A percentile compares a stretch with the other conserved stretches of the same genome.
Conservation (phyloP, 768 basidiomycete genomes). For the Leucocoprinus leucothites region DNA sequence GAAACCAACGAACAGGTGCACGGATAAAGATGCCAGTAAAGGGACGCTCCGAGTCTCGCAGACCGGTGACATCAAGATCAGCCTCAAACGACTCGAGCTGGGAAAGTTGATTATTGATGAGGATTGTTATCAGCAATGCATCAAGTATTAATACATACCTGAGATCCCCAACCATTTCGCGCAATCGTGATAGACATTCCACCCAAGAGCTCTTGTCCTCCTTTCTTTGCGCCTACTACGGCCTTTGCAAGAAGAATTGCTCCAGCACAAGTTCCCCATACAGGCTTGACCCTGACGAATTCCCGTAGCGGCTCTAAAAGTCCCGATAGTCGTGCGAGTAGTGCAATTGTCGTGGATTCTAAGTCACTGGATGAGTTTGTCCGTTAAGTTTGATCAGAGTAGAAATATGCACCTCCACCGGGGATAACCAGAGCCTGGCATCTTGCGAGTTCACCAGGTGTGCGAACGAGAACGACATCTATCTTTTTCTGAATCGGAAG, state of each 20-base stretch:
- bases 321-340: constrained; percentile 68
- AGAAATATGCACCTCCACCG: constrained; percentile 64
- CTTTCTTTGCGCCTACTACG: constrained; percentile 76
- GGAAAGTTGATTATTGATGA: background rate
- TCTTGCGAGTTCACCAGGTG: constrained; percentile 62
- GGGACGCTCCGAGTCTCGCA: constrained; percentile 55
- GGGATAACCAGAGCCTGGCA: constrained; percentile 92
- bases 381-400: background rate
- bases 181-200: constrained; percentile 78
- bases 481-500: constrained; percentile 44
- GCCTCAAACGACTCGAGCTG: constrained; percentile 93
- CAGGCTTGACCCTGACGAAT: constrained; percentile 69
- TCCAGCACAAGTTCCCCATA: constrained; percentile 97
- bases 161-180: constrained; percentile 93
- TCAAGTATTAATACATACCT: constrained; percentile 47
- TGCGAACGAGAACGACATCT: constrained; percentile 61
- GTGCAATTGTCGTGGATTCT: constrained; percentile 93
- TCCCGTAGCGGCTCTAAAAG: constrained; percentile 76
- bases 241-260: constrained; percentile 82
- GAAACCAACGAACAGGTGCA: constrained; percentile 62
- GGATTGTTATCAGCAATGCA: background rate
- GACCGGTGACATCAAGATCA: constrained; percentile 58
- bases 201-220: constrained; percentile 83
- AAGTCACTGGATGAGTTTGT: constrained; percentile 3
- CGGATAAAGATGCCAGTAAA: constrained; percentile 92